Percentiles rank a stretch among this genome's conserved stretches.
phyloP scores from a whole-genome alignment of 139 green algal species.

The Coelastrella sp. region DNA sequence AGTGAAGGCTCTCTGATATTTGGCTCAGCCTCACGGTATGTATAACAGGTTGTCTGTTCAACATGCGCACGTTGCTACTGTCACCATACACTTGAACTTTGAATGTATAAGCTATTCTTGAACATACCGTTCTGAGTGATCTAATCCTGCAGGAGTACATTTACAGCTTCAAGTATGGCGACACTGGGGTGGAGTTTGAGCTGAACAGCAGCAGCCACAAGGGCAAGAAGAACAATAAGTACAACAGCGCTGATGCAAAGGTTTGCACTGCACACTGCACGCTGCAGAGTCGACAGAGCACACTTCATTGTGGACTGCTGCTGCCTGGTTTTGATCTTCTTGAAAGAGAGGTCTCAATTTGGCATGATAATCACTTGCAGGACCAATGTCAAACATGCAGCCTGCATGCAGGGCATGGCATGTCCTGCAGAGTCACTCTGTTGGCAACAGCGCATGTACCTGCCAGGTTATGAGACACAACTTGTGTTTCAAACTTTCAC shows the following conservation, averaged over 20 bases:
- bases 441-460: too few relatives aligned
- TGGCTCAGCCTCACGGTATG: too few relatives aligned
- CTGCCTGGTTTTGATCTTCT: not conserved
- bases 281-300: not conserved
- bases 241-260: not conserved
- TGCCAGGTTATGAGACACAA: too few relatives aligned
- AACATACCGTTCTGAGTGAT: not conserved
- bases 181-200: slow-evolving; percentile 51
- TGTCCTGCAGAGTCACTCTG: too few relatives aligned
- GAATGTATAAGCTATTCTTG: too few relatives aligned
- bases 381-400: too few relatives aligned
- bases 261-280: not conserved
- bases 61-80: too few relatives aligned
- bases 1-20: too few relatives aligned
- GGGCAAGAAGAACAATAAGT: slow-evolving; percentile 34
- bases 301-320: not conserved
- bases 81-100: too few relatives aligned
- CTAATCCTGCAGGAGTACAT: slow-evolving; percentile 77
- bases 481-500: not conserved
- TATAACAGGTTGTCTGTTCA: too few relatives aligned
- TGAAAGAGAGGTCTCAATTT: not conserved
- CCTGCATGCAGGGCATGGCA: too few relatives aligned
- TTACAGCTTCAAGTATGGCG: slow-evolving; percentile 78
- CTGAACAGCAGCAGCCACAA: slow-evolving; percentile 54
- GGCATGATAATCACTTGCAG: too few relatives aligned